Conservation (phyloP, 768 basidiomycete species). For the Strobilomyces dryophilus region DNA sequence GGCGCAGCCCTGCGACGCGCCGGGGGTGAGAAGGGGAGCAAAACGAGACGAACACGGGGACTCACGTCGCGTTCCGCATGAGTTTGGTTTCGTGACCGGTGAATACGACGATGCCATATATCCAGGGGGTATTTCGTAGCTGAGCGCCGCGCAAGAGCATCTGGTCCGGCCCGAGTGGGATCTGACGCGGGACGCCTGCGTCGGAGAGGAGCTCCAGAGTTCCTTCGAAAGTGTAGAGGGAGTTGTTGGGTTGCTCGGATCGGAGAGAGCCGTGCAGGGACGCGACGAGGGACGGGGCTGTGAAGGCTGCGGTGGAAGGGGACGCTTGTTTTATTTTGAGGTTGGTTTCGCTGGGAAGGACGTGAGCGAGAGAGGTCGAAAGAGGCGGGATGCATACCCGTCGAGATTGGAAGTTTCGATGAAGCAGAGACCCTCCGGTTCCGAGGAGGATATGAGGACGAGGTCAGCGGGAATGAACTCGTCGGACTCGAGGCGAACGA, state of each 20-base stretch:
- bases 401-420: conserved; percentile 98
- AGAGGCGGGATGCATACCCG: conserved; percentile 53
- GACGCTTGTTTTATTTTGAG: conserved; percentile 98
- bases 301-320: conserved; percentile 71
- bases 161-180: conserved; percentile 94
- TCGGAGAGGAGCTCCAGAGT: conserved; percentile 60
- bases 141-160: conserved; percentile 93
- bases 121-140: conserved; percentile 93
- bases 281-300: conserved; percentile 69
- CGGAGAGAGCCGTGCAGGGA: conserved; percentile 78
- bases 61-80: conserved; percentile 97
- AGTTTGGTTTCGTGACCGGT: conserved; percentile 98
- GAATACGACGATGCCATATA: conserved; percentile 90
- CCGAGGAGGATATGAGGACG: conserved; percentile 80
- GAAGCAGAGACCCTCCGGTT: conserved; percentile 96
- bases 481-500: conserved; percentile 86
- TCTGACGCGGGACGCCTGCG: conserved; percentile 63
- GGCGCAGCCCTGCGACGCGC: conserved; percentile 69
- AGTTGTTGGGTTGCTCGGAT: conserved; percentile 97
- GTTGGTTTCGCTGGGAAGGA: conserved; percentile 77
- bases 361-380: neutral
- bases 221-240: conserved; percentile 93
- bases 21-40: neutral
- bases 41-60: conserved; percentile 2
- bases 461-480: conserved; percentile 97